A percentile compares a stretch with the other conserved stretches of the same genome.
phyloP scores from a whole-genome alignment of 1,139 yeast genomes.

The Blastobotrys proliferans region DNA sequence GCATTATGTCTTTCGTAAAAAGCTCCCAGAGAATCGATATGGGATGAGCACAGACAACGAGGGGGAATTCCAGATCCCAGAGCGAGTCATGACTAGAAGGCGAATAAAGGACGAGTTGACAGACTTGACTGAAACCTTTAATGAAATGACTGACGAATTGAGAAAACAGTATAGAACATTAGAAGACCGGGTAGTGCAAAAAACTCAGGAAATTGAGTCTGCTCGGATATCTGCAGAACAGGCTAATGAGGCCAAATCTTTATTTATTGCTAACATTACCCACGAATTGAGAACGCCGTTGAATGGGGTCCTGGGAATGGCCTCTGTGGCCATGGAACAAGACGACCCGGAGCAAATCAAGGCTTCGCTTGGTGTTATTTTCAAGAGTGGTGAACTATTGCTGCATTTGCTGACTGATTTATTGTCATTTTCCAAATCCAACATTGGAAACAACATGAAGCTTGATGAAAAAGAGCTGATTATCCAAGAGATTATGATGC shows the following conservation, averaged over 20 bases:
- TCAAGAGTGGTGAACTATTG: conserved; percentile 80
- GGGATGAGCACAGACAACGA: not conserved
- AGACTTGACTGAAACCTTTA: conserved; percentile 85
- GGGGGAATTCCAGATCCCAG: conserved; percentile 29
- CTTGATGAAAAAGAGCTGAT: conserved; percentile 74
- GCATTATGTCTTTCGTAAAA: too few relatives aligned
- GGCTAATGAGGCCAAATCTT: conserved; percentile 91
- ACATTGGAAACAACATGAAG: conserved; percentile 59
- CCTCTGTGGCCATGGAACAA: conserved; percentile 88
- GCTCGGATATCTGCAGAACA: conserved; percentile 42
- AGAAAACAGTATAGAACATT: conserved; percentile 78
- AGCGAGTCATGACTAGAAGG: conserved; percentile 28
- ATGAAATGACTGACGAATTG: conserved; percentile 86
- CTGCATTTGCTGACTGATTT: conserved; percentile 82
- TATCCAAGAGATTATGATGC: conserved; percentile 71
- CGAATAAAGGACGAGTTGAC: conserved; percentile 76
- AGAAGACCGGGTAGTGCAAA: conserved; percentile 79
- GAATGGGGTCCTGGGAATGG: conserved; percentile 92
- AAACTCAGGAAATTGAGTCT: conserved; percentile 79
- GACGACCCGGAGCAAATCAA: conserved; percentile 64
- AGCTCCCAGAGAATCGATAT: too few relatives aligned
- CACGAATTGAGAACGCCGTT: conserved; percentile 90
- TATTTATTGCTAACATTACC: conserved; percentile 88
- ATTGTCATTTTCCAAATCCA: conserved; percentile 76
- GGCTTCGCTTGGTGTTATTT: conserved; percentile 67